Base-by-base conservation (phyloP, 768 basidiomycete species). In the Tricholoma terreum region DNA sequence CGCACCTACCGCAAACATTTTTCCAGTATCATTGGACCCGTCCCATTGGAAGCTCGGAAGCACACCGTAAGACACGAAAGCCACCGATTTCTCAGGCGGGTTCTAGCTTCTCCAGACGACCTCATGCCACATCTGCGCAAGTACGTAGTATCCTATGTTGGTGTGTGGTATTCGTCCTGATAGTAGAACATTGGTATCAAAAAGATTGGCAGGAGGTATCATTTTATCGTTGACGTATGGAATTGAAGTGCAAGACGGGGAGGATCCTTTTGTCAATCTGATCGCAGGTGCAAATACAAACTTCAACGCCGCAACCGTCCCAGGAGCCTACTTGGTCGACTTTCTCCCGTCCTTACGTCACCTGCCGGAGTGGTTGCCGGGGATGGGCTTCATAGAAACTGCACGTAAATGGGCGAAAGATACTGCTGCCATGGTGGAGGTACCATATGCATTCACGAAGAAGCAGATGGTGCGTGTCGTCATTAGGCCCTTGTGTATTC, bases 341-440 rank as follows among this genome's bases (percentile, higher is more conserved):
- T 51, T 66, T 5, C 52, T 70, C 17, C 69, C 69, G 5, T 40
- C 55, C 2, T 59, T 82, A 56, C 73, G 74, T 63, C 69, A 78
- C 35, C 59, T 82, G 11, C 80, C 81, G 0, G 67, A 60, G 35
- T 82, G 79, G 77, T 42, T 81, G 10, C 80, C 79, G 6, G 81
- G 81, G 0, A 75, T 77, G n/a, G 71, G 70, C 1, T 82, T 82
- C 57, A 71, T 80, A 60, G 67, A 67, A 30, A 72, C 70, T 51
- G 80, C 79, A 2, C 64, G 65, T 24, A 54, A 58, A 15, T 77
- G 75, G 75, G 69, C 65, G 34, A 64, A 60, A 56, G 63, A 68
- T 2, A 68, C 73, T 6, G 55, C 65, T 8, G 69, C 67, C 10
- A 73, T 78, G 67, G 64, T 70, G 15, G 69, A 75, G 4, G 63